Conservation (phyloP, 2,329 filamentous ascomycete genomes). For the Alternaria postmessia region DNA sequence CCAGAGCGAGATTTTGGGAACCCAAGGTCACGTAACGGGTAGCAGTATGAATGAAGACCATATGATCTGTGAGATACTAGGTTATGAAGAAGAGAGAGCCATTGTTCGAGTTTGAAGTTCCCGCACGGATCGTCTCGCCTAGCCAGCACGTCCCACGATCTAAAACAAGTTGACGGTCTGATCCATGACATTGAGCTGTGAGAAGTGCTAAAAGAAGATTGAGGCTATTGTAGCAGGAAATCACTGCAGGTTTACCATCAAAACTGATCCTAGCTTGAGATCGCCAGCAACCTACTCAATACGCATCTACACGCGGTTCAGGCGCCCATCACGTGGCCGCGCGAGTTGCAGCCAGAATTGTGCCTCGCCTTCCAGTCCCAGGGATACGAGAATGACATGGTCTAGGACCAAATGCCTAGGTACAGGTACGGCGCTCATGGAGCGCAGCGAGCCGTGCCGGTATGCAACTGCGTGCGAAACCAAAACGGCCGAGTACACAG, state of each 20-base stretch:
- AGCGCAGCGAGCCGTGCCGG: background rate
- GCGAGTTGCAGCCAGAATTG: background rate
- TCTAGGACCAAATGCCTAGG: background rate
- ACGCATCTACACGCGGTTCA: background rate
- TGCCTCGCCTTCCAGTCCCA: background rate
- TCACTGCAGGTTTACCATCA: background rate
- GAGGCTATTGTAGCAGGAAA: background rate
- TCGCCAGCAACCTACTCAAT: background rate
- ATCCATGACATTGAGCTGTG: background rate
- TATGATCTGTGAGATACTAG: no score
- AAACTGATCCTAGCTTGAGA: accelerated
- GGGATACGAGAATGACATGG: background rate
- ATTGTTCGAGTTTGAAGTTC: no score
- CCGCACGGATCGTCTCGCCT: no score
- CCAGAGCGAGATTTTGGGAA: accelerated
- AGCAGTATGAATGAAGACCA: no score
- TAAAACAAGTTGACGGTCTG: background rate
- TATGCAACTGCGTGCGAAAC: background rate
- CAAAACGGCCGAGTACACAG: background rate
- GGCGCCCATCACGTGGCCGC: background rate
- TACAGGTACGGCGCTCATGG: background rate
- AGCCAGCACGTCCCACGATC: no score
- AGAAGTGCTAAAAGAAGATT: background rate
- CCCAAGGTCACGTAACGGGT: no score
- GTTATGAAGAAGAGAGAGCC: no score